Conservation (phyloP, 495 filamentous ascomycete genomes). For the Cenococcum geophilum region DNA sequence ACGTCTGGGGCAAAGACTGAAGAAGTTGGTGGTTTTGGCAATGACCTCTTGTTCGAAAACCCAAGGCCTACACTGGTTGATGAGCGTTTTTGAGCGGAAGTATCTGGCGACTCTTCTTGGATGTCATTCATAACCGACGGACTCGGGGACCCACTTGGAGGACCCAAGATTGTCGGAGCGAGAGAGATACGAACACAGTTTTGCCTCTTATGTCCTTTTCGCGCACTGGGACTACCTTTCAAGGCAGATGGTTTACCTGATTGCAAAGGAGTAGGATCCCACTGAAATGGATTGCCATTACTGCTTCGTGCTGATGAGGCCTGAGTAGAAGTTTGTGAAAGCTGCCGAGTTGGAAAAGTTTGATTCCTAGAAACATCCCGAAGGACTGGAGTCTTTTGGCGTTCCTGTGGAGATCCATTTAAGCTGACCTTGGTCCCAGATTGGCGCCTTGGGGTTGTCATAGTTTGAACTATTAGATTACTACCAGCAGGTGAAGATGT, state of each 20-base stretch:
- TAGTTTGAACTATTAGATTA: slow-evolving; percentile 9
- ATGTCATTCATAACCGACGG: slow-evolving; percentile 33
- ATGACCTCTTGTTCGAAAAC: slow-evolving; percentile 20
- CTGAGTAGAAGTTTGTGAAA: slow-evolving; percentile 25
- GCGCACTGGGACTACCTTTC: slow-evolving; percentile 28
- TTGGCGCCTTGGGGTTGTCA: slow-evolving; percentile 16
- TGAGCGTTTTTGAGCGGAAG: slow-evolving; percentile 2
- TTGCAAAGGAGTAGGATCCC: slow-evolving; percentile 22
- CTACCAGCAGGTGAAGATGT: slow-evolving; percentile 16
- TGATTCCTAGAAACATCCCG: slow-evolving; percentile 12
- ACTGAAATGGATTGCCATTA: slow-evolving; percentile 30
- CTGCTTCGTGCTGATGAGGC: slow-evolving; percentile 28
- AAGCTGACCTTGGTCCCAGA: slow-evolving; percentile 16
- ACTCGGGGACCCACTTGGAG: slow-evolving; percentile 30
- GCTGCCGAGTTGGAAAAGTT: slow-evolving; percentile 12
- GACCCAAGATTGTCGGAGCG: slow-evolving; percentile 35
- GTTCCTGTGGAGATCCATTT: slow-evolving; percentile 26
- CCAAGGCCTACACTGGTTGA: slow-evolving; percentile 12
- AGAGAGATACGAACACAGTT: slow-evolving; percentile 30
- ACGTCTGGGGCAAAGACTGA: slow-evolving; percentile 29
- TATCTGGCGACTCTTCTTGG: slow-evolving; percentile 29
- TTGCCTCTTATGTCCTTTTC: slow-evolving; percentile 25
- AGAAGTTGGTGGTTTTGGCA: slow-evolving; percentile 26
- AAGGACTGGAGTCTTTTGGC: slow-evolving; percentile 12
- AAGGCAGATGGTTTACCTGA: slow-evolving; percentile 26